A percentile compares a stretch with the other conserved stretches of the same genome.
Evolutionary conservation across 768 basidiomycete species (phyloP).

Genomic region (Tylopilus sp.): DNA sequence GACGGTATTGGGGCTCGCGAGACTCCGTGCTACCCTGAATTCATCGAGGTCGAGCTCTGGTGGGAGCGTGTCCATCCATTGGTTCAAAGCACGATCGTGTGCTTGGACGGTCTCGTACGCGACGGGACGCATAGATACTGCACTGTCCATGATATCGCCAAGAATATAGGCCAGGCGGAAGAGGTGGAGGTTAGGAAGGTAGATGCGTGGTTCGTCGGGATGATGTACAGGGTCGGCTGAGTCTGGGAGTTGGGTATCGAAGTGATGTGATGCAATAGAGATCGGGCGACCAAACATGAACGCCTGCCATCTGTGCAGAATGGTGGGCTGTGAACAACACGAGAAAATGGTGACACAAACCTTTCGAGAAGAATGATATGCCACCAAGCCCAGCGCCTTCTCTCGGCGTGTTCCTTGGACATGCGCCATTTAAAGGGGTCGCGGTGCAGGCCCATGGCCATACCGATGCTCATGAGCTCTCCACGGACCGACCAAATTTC

Average conservation of each 20-base stretch:
- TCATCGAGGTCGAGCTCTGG: conserved; percentile 74
- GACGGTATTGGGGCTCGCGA: conserved; percentile 59
- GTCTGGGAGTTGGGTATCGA: conserved; percentile 75
- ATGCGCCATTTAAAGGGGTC: conserved; percentile 81
- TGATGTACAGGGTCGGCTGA: conserved; percentile 44
- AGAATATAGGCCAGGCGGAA: conserved; percentile 76
- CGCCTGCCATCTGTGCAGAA: conserved; percentile 67
- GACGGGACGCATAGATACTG: conserved; percentile 76
- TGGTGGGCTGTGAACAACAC: conserved; percentile 4
- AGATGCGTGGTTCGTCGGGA: conserved; percentile 61
- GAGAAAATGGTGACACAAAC: conserved; percentile 35
- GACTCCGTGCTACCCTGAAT: conserved; percentile 65
- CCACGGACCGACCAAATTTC: conserved; percentile 77
- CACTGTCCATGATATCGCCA: conserved; percentile 84
- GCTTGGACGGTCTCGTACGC: conserved; percentile 69
- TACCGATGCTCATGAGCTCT: conserved; percentile 69
- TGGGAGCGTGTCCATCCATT: conserved; percentile 79
- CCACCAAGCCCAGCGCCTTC: conserved; percentile 90
- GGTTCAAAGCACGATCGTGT: conserved; percentile 65
- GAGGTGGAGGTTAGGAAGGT: conserved; percentile 70
- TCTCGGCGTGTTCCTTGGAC: conserved; percentile 65
- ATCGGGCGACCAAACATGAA: conserved; percentile 84
- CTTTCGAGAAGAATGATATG: conserved; percentile 79
- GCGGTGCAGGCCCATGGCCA: conserved; percentile 82
- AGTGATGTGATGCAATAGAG: conserved; percentile 74